These are phyloP conservation scores for Holtermanniella nyarrowii DNA, from an alignment of 768 basidiomycete genomes.

Conservation along the genomic window DNA sequence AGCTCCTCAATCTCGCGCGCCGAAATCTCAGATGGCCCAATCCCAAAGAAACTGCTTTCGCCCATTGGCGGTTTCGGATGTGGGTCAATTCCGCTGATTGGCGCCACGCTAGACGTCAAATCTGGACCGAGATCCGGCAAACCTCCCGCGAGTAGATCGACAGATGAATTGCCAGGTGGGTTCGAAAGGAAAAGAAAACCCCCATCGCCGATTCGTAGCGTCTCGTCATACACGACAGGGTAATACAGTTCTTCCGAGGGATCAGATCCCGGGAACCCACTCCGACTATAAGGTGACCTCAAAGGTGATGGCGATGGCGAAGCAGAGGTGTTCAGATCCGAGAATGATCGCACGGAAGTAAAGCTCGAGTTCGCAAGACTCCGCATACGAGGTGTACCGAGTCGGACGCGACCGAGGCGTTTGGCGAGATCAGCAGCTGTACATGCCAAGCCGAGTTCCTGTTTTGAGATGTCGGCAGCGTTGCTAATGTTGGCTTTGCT, in stretches of 20 bases:
- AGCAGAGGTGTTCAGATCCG: neutral
- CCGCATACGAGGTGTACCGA: too few relatives aligned
- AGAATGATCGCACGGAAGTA: neutral
- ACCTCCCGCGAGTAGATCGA: neutral
- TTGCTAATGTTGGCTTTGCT: constrained; percentile 1
- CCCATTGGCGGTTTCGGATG: constrained; percentile 20
- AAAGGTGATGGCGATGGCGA: neutral
- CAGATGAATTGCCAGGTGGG: constrained; percentile 3
- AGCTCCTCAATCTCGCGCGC: constrained; percentile 16
- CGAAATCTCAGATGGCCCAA: constrained; percentile 13
- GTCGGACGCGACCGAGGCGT: neutral
- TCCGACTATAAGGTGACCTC: too few relatives aligned
- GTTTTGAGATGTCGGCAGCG: neutral
- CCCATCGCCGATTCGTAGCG: constrained; percentile 63
- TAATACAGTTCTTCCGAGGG: constrained; percentile 44
- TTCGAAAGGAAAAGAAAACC: constrained; percentile 29
- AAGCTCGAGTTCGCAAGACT: too few relatives aligned
- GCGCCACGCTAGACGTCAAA: neutral
- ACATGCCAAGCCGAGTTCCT: constrained; percentile 56
- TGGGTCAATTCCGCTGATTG: neutral
- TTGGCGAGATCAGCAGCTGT: constrained; percentile 49
- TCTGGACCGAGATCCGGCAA: constrained; percentile 36
- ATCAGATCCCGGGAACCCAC: neutral
- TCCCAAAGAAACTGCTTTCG: constrained; percentile 39
- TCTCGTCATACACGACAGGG: constrained; percentile 59